Base-by-base conservation (phyloP, 768 basidiomycete genomes). In the Naganishia vishniacii region DNA sequence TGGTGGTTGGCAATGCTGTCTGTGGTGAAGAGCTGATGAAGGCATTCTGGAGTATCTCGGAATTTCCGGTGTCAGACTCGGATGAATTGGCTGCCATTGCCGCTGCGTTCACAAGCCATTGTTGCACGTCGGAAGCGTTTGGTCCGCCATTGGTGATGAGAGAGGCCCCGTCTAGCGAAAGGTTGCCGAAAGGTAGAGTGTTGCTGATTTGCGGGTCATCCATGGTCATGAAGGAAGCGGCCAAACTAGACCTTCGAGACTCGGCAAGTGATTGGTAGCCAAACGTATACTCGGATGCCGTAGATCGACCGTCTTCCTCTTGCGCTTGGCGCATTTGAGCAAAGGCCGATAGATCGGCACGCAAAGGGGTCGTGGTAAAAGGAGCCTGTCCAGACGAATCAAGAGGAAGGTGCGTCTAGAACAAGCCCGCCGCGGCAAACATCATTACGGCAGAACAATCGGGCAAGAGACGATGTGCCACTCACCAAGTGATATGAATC, bases 191-290 rank as follows among this genome's bases (percentile, higher is more conserved):
- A n/a, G 53, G 53, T 40, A 56, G 53, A 26, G n/a, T 26, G 25
- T 41, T 41, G 37, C 32, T 37, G 20, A 56, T 13, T 2, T 40
- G 53, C 32, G 37, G 53, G 23, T 40, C 53, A 18, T 26, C 53
- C 37, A 23, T 23, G 20, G 53, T 5, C 5, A 20, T 23, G 31
- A 41, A 56, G 5, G 53, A n/a, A 12, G 31, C 8, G 4, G 53
- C 53, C 37, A 56, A 23, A 37, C 53, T 56, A 13, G 53, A 56
- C 20, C 53, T 32, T 20, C 53, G 34, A 26, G 53, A 56, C 20
- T 26, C 34, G 2, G 37, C 53, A 37, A n/a, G 20, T 25, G 53
- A 20, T 26, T n/a, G 11, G 1, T 41, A 18, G 4, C 34, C 53
- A 13, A 40, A 56, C 25, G 53, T 56, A 15, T 56, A 20, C 23